These are phyloP conservation scores for Spergularia bocconei DNA, from an alignment of 148 eudicot species.

Conservation along the genomic window DNA sequence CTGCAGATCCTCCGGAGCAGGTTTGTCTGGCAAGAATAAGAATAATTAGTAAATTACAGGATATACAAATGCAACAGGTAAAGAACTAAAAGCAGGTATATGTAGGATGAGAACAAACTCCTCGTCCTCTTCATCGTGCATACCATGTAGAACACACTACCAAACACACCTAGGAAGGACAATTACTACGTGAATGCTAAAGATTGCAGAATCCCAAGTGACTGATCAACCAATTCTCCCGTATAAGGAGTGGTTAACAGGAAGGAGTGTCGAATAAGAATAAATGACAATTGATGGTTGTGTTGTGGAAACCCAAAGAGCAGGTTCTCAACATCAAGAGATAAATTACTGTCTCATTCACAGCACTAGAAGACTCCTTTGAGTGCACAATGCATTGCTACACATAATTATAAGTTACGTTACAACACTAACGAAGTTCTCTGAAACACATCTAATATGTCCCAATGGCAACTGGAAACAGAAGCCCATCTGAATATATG, in stretches of 20 bases:
- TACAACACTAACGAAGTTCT: too few relatives aligned
- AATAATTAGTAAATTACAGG: not conserved
- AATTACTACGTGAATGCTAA: not conserved
- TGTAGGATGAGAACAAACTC: not conserved
- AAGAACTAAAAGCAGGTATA: not conserved
- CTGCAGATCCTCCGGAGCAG: constrained; percentile 71
- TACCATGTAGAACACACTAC: not conserved
- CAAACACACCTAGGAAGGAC: not conserved
- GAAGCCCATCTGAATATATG: not conserved
- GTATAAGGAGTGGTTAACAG: not conserved
- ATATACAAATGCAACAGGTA: not conserved
- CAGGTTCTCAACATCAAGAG: not conserved
- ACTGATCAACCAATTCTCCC: not conserved
- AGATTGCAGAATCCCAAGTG: not conserved
- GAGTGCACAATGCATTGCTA: too few relatives aligned
- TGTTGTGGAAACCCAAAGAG: too few relatives aligned
- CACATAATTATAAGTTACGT: too few relatives aligned
- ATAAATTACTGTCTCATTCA: not conserved
- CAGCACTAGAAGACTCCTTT: not conserved
- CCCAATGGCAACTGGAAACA: not conserved
- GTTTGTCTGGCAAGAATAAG: constrained; percentile 59
- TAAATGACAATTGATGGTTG: too few relatives aligned
- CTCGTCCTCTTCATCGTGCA: not conserved
- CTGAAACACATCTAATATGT: too few relatives aligned
- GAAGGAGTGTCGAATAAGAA: not conserved